Evolutionary conservation across 257 asterid genomes (phyloP).

Genomic region (Solanum ahanhuiri): DNA sequence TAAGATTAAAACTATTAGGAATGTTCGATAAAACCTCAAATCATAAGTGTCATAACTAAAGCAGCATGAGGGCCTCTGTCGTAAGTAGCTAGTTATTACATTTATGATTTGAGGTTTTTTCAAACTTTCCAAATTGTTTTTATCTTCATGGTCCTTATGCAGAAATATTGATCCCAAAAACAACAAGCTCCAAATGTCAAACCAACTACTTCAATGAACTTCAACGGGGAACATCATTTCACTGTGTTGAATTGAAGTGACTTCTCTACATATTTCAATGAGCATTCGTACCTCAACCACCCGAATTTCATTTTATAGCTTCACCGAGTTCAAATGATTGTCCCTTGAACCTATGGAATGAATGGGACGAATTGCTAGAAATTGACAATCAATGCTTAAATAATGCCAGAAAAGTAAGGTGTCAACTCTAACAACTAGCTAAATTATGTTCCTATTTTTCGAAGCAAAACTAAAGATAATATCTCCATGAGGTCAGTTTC

Average conservation of each 20-base stretch:
- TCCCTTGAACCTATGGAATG: background rate
- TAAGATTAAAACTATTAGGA: background rate
- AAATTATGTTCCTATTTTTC: background rate
- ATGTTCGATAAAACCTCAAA: too few species aligned
- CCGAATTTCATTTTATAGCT: too few species aligned
- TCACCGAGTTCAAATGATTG: background rate
- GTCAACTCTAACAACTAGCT: background rate
- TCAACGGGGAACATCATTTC: background rate
- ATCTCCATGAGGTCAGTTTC: background rate
- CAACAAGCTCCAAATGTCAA: background rate
- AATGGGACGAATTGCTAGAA: background rate
- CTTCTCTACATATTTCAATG: background rate
- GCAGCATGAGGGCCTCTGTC: background rate
- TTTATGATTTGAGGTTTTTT: background rate
- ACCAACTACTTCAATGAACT: background rate
- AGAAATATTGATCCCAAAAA: background rate
- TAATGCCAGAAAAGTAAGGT: background rate
- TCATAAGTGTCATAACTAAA: background rate
- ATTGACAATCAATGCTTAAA: background rate
- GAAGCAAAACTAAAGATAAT: too few species aligned
- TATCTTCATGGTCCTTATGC: background rate
- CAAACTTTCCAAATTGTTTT: background rate
- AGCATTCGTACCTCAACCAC: background rate
- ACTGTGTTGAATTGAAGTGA: background rate
- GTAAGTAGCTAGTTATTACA: background rate